These are phyloP conservation scores for Paraglomus occultum DNA, from an alignment of 192 early-diverging fungal species.

Conservation along the genomic window DNA sequence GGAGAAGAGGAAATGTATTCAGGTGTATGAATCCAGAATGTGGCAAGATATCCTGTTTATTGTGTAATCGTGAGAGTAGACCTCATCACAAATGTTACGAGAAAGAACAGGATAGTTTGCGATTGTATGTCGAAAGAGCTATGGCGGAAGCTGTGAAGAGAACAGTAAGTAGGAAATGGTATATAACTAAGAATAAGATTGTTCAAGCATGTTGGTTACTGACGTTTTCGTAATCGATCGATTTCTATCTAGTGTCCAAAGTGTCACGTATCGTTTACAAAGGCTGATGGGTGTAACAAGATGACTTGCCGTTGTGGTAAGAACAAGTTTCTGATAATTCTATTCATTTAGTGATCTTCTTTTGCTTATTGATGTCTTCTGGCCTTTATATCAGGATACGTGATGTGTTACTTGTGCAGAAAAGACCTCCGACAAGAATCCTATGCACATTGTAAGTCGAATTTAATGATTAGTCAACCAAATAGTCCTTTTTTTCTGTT, in stretches of 20 bases:
- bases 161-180: conserved; percentile 44
- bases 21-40: conserved; percentile 54
- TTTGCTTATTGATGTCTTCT: background rate
- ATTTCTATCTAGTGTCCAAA: conserved; percentile 46
- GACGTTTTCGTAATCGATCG: background rate
- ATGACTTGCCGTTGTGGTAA: conserved; percentile 58
- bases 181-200: no score
- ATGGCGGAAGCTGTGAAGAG: conserved; percentile 61
- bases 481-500: background rate
- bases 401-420: conserved; percentile 65
- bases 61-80: conserved; percentile 41
- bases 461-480: background rate
- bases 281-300: conserved; percentile 63
- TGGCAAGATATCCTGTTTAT: conserved; percentile 41
- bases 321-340: background rate
- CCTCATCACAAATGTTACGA: conserved; percentile 52
- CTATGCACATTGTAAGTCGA: conserved; percentile 47
- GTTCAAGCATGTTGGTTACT: background rate
- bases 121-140: conserved; percentile 58
- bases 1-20: conserved; percentile 40
- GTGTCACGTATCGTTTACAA: conserved; percentile 54
- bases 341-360: background rate
- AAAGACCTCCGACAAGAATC: conserved; percentile 55
- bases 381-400: conserved; percentile 35
- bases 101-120: conserved; percentile 46